Evolutionary conservation across 2,329 filamentous ascomycete genomes (phyloP).

Genomic region (Trichoderma lentiforme): DNA sequence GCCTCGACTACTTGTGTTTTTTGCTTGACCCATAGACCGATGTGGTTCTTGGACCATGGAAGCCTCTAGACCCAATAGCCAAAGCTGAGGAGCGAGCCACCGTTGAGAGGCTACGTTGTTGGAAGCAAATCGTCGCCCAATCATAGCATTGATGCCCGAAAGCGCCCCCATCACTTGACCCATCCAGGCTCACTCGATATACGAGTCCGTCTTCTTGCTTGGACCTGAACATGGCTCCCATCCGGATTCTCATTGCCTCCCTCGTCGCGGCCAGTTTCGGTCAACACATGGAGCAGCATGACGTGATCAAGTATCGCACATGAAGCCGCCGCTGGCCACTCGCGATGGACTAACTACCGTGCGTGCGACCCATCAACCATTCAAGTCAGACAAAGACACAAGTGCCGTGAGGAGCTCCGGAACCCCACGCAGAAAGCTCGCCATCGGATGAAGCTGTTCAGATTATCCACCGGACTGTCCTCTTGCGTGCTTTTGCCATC

Average conservation of each 20-base stretch:
- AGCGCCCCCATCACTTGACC: neutral
- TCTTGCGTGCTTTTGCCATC: neutral
- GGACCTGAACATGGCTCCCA: neutral
- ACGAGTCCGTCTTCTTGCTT: neutral
- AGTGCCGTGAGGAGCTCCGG: neutral
- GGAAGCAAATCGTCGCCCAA: neutral
- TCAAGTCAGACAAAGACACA: neutral
- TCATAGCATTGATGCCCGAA: neutral
- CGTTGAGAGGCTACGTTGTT: neutral
- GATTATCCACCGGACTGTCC: neutral
- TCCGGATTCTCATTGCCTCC: neutral
- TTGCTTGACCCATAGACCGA: neutral
- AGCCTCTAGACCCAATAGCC: neutral
- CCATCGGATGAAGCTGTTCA: neutral
- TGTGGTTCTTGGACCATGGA: neutral
- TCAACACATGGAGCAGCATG: neutral
- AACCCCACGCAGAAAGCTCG: neutral
- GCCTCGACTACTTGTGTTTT: neutral
- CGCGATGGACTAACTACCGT: neutral
- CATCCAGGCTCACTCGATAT: neutral
- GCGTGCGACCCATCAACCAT: neutral
- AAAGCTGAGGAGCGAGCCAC: neutral
- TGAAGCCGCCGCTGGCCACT: neutral
- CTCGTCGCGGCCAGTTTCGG: neutral
- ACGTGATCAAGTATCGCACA: neutral